Conservation (phyloP, 176 grass and related monocot genomes). For the Dendrocalamus sinicus region DNA sequence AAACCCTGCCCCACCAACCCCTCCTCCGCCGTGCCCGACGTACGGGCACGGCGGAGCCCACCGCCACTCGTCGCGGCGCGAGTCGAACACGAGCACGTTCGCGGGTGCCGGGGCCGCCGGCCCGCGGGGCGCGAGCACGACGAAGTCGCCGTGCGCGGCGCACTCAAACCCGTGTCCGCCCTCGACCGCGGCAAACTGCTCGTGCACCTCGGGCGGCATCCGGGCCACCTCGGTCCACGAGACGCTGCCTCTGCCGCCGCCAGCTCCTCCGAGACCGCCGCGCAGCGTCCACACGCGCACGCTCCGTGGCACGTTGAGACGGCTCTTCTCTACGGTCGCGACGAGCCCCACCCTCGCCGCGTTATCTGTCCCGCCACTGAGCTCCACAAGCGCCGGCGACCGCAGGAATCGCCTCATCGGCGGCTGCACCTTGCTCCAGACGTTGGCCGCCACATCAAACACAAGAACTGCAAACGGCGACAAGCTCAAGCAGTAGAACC, state of each 20-base stretch:
- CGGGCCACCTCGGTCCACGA: slow-evolving; percentile 78
- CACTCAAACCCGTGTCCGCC: slow-evolving; percentile 75
- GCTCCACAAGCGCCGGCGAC: slow-evolving; percentile 72
- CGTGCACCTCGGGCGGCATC: slow-evolving; percentile 78
- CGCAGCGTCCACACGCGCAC: slow-evolving; percentile 82
- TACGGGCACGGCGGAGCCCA: slow-evolving; percentile 82
- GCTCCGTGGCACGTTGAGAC: slow-evolving; percentile 87
- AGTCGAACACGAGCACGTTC: slow-evolving; percentile 75
- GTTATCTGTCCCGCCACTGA: slow-evolving; percentile 52
- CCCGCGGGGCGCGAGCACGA: slow-evolving; percentile 61
- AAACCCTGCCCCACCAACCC: slow-evolving; percentile 37
- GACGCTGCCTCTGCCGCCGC: slow-evolving; percentile 24
- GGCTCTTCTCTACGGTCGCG: slow-evolving; percentile 89
- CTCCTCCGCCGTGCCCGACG: slow-evolving; percentile 22
- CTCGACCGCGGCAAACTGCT: slow-evolving; percentile 57
- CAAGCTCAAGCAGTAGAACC: slow-evolving; percentile 96
- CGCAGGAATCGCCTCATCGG: slow-evolving; percentile 90
- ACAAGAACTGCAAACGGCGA: slow-evolving; percentile 79
- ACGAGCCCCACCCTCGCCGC: slow-evolving; percentile 66
- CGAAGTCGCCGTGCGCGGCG: slow-evolving; percentile 65
- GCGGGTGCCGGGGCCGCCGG: slow-evolving; percentile 1
- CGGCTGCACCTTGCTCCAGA: slow-evolving; percentile 84
- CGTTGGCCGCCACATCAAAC: slow-evolving; percentile 68
- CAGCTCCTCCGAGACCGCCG: not conserved
- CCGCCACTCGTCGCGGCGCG: slow-evolving; percentile 66